Percentiles rank a stretch among this genome's conserved stretches.
Conservation (phyloP, 345 rosid species). For the Balakata baccata region DNA sequence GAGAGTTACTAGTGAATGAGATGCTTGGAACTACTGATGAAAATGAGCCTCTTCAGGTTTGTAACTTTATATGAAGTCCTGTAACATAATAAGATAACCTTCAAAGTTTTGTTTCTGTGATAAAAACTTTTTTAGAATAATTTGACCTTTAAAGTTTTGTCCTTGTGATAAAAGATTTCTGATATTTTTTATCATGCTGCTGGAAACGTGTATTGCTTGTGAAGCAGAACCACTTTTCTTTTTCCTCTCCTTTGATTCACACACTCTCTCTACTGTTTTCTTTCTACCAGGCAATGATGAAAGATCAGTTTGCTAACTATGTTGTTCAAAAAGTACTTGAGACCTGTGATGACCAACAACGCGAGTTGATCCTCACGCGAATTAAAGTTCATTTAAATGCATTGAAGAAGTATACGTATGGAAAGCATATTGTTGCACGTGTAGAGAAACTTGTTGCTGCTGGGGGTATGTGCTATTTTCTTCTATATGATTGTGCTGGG, state of each 20-base stretch:
- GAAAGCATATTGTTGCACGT: constrained; percentile 83
- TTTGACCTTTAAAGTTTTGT: not conserved
- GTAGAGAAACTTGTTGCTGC: constrained; percentile 87
- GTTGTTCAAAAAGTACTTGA: constrained; percentile 86
- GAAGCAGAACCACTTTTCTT: not conserved
- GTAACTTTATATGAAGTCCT: not conserved
- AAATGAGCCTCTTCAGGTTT: constrained; percentile 98
- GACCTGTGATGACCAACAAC: constrained; percentile 75
- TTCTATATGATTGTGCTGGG: not conserved
- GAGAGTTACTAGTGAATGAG: constrained; percentile 74
- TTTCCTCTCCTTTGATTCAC: not conserved
- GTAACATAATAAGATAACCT: not conserved
- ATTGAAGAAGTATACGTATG: constrained; percentile 79
- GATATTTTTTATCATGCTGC: not conserved
- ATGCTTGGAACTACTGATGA: constrained; percentile 96
- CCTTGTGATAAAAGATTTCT: not conserved
- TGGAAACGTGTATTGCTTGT: not conserved
- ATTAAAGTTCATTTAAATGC: constrained; percentile 73
- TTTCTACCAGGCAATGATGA: constrained; percentile 68
- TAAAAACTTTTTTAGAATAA: constrained; percentile 19
- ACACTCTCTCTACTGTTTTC: not conserved
- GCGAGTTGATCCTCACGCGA: constrained; percentile 63
- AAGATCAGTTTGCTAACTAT: constrained; percentile 83
- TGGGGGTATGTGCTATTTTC: constrained; percentile 48
- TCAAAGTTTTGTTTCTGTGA: not conserved